Conservation (phyloP, 1,139 yeast genomes). For the Hansenula lynferdii region DNA sequence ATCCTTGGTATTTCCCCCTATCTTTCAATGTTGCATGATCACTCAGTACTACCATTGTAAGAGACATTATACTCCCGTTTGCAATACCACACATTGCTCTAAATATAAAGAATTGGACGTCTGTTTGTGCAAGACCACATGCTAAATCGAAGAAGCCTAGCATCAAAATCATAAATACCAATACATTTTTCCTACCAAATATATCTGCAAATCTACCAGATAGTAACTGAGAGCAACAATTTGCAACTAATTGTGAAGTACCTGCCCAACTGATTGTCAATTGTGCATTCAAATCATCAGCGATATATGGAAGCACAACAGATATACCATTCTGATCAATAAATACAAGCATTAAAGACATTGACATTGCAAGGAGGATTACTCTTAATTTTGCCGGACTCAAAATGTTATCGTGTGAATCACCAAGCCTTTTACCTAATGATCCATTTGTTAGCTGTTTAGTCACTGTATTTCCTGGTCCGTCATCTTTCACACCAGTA, state of each 20-base stretch:
- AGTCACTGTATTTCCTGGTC: too few species aligned
- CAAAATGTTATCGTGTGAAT: background rate
- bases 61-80: constrained; percentile 31
- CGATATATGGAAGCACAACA: constrained; percentile 18
- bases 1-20: constrained; percentile 28
- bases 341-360: background rate
- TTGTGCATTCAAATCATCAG: constrained; percentile 29
- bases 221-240: constrained; percentile 37
- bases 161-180: constrained; percentile 29
- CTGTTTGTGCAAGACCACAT: constrained; percentile 27
- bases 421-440: background rate
- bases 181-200: constrained; percentile 33
- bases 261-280: constrained; percentile 41
- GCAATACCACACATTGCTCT: constrained; percentile 36
- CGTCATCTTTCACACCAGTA: too few species aligned
- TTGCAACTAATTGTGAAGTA: constrained; percentile 39
- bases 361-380: background rate
- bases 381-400: background rate
- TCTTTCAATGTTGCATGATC: constrained; percentile 33
- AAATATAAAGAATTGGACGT: constrained; percentile 29
- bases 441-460: too few species aligned
- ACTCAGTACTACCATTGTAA: constrained; percentile 31
- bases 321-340: constrained; percentile 1
- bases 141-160: constrained; percentile 31
- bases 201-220: constrained; percentile 36